Evolutionary conservation across 305 asterid species (phyloP).

Genomic region (Fraxinus sp.): DNA sequence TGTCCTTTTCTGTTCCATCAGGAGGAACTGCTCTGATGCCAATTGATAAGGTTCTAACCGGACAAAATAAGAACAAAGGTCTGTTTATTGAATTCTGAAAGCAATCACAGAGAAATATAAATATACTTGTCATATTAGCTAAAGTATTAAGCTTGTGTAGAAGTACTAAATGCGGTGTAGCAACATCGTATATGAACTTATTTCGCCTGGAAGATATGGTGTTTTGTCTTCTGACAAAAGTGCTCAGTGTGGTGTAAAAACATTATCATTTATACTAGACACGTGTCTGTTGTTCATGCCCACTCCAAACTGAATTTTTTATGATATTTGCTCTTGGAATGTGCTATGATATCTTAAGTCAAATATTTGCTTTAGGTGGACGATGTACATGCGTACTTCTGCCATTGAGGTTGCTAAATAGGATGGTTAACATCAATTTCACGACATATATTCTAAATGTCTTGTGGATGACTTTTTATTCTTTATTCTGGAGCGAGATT

Average conservation of each 20-base stretch:
- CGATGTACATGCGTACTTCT: neutral
- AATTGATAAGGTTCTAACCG: no score
- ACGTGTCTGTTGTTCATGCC: neutral
- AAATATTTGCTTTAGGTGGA: constrained; percentile 2
- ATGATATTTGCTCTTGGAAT: neutral
- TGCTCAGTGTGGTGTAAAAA: neutral
- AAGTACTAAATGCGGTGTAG: no score
- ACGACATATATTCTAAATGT: neutral
- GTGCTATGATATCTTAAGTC: neutral
- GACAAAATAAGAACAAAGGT: no score
- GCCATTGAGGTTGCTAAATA: constrained; percentile 5
- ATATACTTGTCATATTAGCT: no score
- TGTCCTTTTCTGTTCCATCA: no score
- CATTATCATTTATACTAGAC: neutral
- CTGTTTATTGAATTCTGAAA: no score
- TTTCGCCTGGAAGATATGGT: no score
- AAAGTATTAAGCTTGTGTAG: no score
- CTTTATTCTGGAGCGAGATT: constrained; percentile 6
- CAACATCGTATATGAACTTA: no score
- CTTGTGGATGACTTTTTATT: neutral
- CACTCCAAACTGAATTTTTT: neutral
- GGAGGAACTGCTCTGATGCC: no score
- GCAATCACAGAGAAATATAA: no score
- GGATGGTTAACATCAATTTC: neutral
- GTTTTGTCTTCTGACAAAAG: no score